phyloP scores from a whole-genome alignment of 352 stramenopile genomes.

The Pythium dissotocum region DNA sequence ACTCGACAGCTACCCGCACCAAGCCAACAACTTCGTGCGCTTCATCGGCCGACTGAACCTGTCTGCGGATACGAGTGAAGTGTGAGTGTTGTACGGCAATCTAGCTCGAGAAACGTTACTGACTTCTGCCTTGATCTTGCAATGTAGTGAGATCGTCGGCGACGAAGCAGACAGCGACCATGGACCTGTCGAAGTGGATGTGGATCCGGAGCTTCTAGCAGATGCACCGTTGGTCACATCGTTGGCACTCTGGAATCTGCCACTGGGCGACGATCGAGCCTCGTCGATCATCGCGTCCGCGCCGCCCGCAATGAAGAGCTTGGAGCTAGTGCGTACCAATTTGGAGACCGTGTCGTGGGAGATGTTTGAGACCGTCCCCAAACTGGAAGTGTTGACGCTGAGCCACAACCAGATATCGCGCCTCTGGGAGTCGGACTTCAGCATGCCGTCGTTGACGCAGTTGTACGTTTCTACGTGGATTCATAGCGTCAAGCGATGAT shows the following conservation, averaged over 20 bases:
- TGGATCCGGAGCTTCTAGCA: not conserved
- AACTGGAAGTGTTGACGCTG: not conserved
- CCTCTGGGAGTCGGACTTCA: not conserved
- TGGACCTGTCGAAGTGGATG: not conserved
- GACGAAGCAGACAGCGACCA: not conserved
- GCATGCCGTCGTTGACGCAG: not conserved
- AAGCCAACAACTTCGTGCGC: not conserved
- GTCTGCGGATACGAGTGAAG: not conserved
- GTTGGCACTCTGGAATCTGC: not conserved
- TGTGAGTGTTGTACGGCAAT: not conserved
- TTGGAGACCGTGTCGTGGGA: not conserved
- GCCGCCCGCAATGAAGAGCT: not conserved
- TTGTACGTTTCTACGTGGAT: not conserved
- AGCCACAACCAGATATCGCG: not conserved
- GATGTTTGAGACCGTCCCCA: not conserved
- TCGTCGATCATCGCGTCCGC: not conserved
- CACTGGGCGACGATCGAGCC: not conserved
- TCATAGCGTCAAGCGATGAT: too few species aligned
- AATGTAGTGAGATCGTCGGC: not conserved
- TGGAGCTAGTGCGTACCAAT: not conserved
- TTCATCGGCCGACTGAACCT: not conserved
- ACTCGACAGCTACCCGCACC: not conserved
- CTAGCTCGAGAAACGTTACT: not conserved
- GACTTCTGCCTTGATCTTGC: not conserved
- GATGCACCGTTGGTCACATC: not conserved